A percentile compares a stretch with the other conserved stretches of the same genome.
phyloP scores from a whole-genome alignment of 2,329 filamentous ascomycete genomes.

The Nemania sp. region DNA sequence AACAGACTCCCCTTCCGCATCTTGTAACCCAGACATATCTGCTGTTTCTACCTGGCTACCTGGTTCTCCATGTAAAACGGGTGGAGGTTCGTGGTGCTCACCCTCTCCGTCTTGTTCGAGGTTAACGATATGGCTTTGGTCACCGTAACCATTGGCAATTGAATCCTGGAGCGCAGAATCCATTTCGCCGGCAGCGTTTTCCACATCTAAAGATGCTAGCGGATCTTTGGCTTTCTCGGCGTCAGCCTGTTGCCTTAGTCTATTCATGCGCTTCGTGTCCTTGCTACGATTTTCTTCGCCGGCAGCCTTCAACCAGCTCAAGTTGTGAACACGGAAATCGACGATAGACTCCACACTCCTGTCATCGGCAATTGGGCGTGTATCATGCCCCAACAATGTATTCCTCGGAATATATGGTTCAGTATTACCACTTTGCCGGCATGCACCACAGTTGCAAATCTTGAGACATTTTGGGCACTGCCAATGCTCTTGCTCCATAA shows the following conservation, averaged over 20 bases:
- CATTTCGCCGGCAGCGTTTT: conserved; percentile 48
- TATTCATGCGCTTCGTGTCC: conserved; percentile 68
- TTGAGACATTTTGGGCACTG: conserved; percentile 87
- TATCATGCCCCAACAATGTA: conserved; percentile 91
- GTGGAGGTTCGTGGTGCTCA: conserved; percentile 34
- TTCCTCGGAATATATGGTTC: conserved; percentile 87
- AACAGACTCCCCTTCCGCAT: conserved; percentile 45
- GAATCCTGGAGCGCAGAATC: conserved; percentile 51
- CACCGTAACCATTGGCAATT: conserved; percentile 50
- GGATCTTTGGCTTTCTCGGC: conserved; percentile 66
- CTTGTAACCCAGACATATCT: conserved; percentile 50
- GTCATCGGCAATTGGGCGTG: conserved; percentile 87
- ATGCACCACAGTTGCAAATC: conserved; percentile 88
- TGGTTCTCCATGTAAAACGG: conserved; percentile 38
- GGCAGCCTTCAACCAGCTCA: conserved; percentile 78
- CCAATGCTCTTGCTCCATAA: conserved; percentile 86
- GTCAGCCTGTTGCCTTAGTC: conserved; percentile 67
- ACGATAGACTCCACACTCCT: conserved; percentile 91
- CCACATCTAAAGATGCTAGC: conserved; percentile 45
- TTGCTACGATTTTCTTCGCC: conserved; percentile 70
- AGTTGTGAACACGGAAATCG: conserved; percentile 89
- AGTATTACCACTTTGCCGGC: conserved; percentile 74
- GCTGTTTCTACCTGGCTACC: conserved; percentile 47
- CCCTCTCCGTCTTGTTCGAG: conserved; percentile 36
- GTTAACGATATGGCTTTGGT: conserved; percentile 53